Evolutionary conservation across 2,329 filamentous ascomycete genomes (phyloP), one percentile per base, ranked within the genome.

Genomic region (Endoconidiophora polonica): DNA sequence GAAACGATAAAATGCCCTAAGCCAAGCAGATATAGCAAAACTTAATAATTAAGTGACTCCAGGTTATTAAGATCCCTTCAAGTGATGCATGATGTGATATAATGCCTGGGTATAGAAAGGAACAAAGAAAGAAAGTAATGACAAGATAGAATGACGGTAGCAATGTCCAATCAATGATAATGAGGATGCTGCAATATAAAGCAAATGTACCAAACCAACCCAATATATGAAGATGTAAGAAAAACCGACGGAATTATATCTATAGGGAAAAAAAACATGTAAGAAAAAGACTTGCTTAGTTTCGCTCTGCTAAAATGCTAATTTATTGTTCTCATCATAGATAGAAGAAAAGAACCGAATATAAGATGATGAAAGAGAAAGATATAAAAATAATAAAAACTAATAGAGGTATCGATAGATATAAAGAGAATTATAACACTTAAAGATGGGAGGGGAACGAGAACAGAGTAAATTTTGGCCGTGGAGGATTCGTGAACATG

Each of bases 141-240:
- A 33, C 29, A 33, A 33, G 29, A 7, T 33, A 33, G 29, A 33
- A 33, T 12, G 29, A 33, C 9, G 7, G 12, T 29, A 10, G 7
- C 12, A 29, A 33, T 9, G 29, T 33, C 12, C 12, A 33, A 33
- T 33, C 12, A 18, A 18, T 33, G 7, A 29, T 29, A 10, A 33
- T 33, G 16, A 18, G 16, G 16, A 33, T 33, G 9, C 38, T 24
- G 41, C 18, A 23, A 26, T 14, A 12, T 29, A 46, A 33, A 38
- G 20, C 52, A 41, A 52, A 48, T 46, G 18, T 29, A 41, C 49
- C 53, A 38, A 50, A 6, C 20, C 42, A 20, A 16, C 10, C 45
- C 52, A 47, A 46, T 52, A 54, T 45, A 39, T 46, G 16, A 49
- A 41, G 52, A 57, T 37, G 48, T 42, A 52, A 29, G 53, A 50